A percentile compares a stretch with the other conserved stretches of the same genome.
phyloP scores from a whole-genome alignment of 495 filamentous ascomycete genomes.

The Aspergillus steynii region DNA sequence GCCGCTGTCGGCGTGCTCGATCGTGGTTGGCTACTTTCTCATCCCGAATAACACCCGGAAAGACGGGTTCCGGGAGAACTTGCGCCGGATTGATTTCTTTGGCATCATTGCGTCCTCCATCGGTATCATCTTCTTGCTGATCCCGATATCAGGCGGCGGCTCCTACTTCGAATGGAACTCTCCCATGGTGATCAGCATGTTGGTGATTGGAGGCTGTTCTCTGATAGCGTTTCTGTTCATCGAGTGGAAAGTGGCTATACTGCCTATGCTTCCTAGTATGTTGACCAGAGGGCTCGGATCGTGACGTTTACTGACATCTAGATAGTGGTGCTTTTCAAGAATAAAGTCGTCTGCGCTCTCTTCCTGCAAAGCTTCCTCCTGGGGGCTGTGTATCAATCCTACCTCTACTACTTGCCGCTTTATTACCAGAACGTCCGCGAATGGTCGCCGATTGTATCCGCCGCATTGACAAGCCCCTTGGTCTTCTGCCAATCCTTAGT shows the following conservation, averaged over 20 bases:
- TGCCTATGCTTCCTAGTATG: slow-evolving; percentile 63
- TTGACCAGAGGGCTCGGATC: slow-evolving; percentile 1
- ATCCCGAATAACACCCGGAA: slow-evolving; percentile 43
- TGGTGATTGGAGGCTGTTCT: slow-evolving; percentile 50
- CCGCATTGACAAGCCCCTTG: slow-evolving; percentile 53
- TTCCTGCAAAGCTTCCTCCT: slow-evolving; percentile 62
- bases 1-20: slow-evolving; percentile 40
- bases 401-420: slow-evolving; percentile 53
- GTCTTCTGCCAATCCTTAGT: slow-evolving; percentile 52
- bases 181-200: slow-evolving; percentile 62
- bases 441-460: slow-evolving; percentile 48
- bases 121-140: slow-evolving; percentile 57
- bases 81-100: slow-evolving; percentile 57
- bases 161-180: slow-evolving; percentile 62
- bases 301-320: background rate
- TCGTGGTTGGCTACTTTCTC: slow-evolving; percentile 42
- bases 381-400: slow-evolving; percentile 58
- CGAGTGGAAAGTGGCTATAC: slow-evolving; percentile 57
- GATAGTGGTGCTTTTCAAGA: slow-evolving; percentile 56
- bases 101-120: slow-evolving; percentile 51
- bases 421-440: slow-evolving; percentile 58
- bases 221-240: slow-evolving; percentile 52
- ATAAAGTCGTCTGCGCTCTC: slow-evolving; percentile 50
- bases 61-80: slow-evolving; percentile 38
- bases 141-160: slow-evolving; percentile 64